phyloP scores from a whole-genome alignment of 2,329 filamentous ascomycete genomes.

The Monosporascus sp. region DNA sequence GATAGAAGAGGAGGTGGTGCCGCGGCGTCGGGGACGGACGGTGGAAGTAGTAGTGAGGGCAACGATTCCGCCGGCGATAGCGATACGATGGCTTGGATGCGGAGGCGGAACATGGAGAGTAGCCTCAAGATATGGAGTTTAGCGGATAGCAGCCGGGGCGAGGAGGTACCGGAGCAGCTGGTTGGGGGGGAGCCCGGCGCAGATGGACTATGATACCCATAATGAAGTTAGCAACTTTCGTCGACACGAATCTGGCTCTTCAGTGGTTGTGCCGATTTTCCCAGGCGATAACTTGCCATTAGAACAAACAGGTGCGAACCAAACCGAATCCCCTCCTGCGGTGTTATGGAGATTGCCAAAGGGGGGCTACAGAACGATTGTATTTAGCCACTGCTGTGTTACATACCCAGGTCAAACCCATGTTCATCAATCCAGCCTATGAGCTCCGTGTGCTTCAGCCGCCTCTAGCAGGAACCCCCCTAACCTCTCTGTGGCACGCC shows the following conservation, averaged over 20 bases:
- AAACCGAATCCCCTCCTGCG: too few relatives aligned
- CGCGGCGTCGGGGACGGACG: neutral
- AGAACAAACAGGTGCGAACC: neutral
- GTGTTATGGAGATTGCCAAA: too few relatives aligned
- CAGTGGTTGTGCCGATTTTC: too few relatives aligned
- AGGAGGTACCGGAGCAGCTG: conserved; percentile 1
- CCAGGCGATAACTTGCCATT: neutral
- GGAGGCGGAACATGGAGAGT: conserved; percentile 32
- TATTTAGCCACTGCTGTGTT: too few relatives aligned
- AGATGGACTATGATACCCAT: conserved; percentile 11
- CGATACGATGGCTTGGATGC: conserved; percentile 17
- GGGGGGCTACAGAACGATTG: too few relatives aligned
- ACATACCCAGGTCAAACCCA: too few relatives aligned
- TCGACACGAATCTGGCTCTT: neutral
- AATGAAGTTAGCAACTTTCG: neutral
- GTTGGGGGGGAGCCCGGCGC: neutral
- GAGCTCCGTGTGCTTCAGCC: too few relatives aligned
- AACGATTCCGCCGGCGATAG: conserved; percentile 6
- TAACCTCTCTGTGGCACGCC: too few relatives aligned
- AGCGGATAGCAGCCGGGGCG: conserved; percentile 5
- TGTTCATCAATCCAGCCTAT: neutral
- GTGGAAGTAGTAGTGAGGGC: neutral
- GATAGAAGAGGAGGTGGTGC: conserved; percentile 4
- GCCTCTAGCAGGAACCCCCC: too few relatives aligned
- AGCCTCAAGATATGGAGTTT: conserved; percentile 43